Evolutionary conservation across 257 asterid species (phyloP), one percentile per base, ranked within the genome.

Genomic region (Dorcoceras hygrometricum): DNA sequence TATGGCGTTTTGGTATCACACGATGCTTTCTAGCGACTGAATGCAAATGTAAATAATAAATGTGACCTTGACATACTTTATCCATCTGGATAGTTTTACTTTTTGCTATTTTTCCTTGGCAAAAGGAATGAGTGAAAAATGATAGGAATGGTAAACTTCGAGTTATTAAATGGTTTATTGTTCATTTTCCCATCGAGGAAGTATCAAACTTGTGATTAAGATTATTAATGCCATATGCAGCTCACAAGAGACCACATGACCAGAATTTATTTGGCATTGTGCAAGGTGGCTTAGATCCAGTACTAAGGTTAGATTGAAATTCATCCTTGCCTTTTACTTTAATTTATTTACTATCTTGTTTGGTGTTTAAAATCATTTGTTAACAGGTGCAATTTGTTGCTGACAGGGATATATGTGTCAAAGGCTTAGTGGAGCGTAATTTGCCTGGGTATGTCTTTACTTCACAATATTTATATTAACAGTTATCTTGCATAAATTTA

Each of bases 221-320:
- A 69, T 69, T 32, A 19, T 60, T 39, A 73, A 59, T 75, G 74
- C 76, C 65, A 29, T 65, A 70, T 76, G 57, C 93, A 93, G 97
- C 97, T 72, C 99, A 93, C 83, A 77, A 80, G 95, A 83, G 95
- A 81, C 94, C 96, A 23, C 79, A 82, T 64, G 99, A 88, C 10
- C 99, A 93, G 82, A 93, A 93, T 76, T 79, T 93, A 72, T 93
- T 93, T 75, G 99, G 97, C 82, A 93, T 93, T 71, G 99, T 93
- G 72, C 99, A 93, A 81, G 99, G 99, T 73, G 99, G 99, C 65
- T 80, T 93, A 70, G 97, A 93, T 88, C 99, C 99, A 27, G 90
- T 85, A 28, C 77, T 93, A 78, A 87, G 99, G 99, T 93, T 67
- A 69, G 58, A 55, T 65, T 22, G 65, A 65, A 31, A 59, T 66